Base-by-base conservation (phyloP, 163 green algal species). In the Chloromonas sp. region DNA sequence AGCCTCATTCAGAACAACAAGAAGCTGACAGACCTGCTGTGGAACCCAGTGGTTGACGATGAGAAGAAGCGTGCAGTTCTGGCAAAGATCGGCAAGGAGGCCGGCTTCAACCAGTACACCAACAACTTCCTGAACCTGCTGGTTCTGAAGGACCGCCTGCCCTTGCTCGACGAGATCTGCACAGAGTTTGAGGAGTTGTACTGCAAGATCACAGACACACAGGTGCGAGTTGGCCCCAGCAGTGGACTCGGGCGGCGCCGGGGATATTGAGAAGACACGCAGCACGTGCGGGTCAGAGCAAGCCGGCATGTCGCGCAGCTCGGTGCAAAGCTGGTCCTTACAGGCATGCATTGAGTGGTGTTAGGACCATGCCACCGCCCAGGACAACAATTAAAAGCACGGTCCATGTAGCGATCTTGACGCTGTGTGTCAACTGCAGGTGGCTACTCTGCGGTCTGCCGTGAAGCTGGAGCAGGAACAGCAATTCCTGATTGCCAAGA, bases 401-500 rank as follows among this genome's bases (percentile, higher is more conserved):
- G 36, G 36, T 36, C 36, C 36, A 36, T 36, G 36, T 36, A 36
- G 36, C 36, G 36, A 36, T 36, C 36, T 36, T 36, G 36, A 36
- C 36, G 36, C 36, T 36, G 36, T 36, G 36, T 36, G 36, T 36
- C 36, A 36, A 36, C 36, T 59, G 14, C 92, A 98, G 96, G 93
- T 99, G 57, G 97, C 97, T 1, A 95, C 91, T 5, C 89, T 99
- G 79, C 93, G 94, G 60, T 98, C 94, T 60, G 97, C 97, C 1
- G 95, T 98, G 11, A 96, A 98, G 94, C 94, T 99, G 82, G 96
- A 99, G 91, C 96, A 99, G 92, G 96, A 98, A 89, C 95, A 99
- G 93, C 97, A 99, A 90, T 98, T 98, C 91, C 90, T 99, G 83
- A 99, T 99, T 88, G 97, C 97, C 88, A 99, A 99, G 96, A 99